Base-by-base conservation (phyloP, 129 eudicot species). In the Artemisia tridentata region DNA sequence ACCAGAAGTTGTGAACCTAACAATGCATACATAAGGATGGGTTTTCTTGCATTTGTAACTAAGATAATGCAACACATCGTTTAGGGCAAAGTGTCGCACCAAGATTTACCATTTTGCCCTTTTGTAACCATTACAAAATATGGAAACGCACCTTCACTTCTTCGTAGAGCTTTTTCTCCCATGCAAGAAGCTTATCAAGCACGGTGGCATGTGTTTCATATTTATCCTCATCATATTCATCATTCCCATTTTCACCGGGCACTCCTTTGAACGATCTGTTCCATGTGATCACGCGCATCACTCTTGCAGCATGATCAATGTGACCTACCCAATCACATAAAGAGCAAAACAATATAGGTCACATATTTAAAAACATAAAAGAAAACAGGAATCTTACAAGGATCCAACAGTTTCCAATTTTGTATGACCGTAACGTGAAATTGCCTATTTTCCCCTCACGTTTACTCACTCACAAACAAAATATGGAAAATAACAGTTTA, bases 271-370 rank as follows among this genome's bases (percentile, higher is more conserved):
- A 92, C n/a, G 98, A 83, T 85, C 43, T 80, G 65, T 92, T 92
- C 98, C 98, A 93, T n/a, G 98, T 93, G 81, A 93, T 93, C 65
- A 93, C 98, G 25, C 85, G 92, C 98, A 93, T 93, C 51, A 93
- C 98, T 73, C 98, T 81, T 49, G 92, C 92, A 60, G 96, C 98
- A 72, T 93, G 98, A 76, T 93, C 98, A 68, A 93, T 88, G 75
- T 90, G 98, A 67, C 91, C 98, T 93, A 88, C 66, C 76, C 25
- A 75, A 52, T 60, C n/a, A 58, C 14, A 21, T 53, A 23, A 23
- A 57, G 1, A 67, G 49, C 12, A 13, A 19, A 11, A 17, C 27
- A 6, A 34, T 38, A 19, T 31, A 20, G 5, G 18, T 52, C 43
- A 25, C 50, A 20, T 41, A 11, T 9, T 58, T 23, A 57, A 17